Base-by-base conservation (phyloP, 2,329 filamentous ascomycete genomes). In the Beauveria bassiana region DNA sequence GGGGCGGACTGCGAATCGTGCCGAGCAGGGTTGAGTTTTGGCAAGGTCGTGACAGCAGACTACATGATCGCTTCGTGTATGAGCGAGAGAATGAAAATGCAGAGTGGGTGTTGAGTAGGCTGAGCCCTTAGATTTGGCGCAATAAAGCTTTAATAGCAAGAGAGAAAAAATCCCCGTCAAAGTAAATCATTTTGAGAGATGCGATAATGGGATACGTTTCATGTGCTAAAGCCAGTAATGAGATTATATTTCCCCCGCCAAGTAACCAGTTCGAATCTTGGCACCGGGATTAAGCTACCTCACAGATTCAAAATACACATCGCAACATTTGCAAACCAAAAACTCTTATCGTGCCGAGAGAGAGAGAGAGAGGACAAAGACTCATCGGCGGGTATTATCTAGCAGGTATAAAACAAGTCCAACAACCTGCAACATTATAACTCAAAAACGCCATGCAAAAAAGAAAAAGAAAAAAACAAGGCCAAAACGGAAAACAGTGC, bases 21-120 rank as follows among this genome's bases (percentile, higher is more conserved):
- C 93, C 95, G 0, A 89, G 92, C 70, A 84, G 86, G 68, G 82
- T 99, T 54, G 95, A 99, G 81, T 99, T 99, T 73, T 99, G 95
- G 86, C 93, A 97, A 79, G 95, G 95, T 3, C 84, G 95, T 68
- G 84, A 91, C 71, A 96, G 88, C 76, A 82, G 95, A 63, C 77
- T 99, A 74, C 95, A 99, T 76, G 95, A 99, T 79, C 88, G 95
- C 26, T 98, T 99, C 73, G 83, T 87, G 64, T 98, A 97, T 76
- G 85, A 86, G 61, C 86, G 83, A 72, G 80, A 84, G 55, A 78
- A 77, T 50, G 78, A 77, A 55, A 72, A 69, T 12, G 76, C 68
- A 18, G 73, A 75, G 60, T 93, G 89, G 89, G 82, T 75, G 69
- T 75, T 95, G 67, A 81, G 91, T 68, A 85, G 90, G 68, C 72